Evolutionary conservation across 306 rosid genomes (phyloP).

Genomic region (Carpinus viminea): DNA sequence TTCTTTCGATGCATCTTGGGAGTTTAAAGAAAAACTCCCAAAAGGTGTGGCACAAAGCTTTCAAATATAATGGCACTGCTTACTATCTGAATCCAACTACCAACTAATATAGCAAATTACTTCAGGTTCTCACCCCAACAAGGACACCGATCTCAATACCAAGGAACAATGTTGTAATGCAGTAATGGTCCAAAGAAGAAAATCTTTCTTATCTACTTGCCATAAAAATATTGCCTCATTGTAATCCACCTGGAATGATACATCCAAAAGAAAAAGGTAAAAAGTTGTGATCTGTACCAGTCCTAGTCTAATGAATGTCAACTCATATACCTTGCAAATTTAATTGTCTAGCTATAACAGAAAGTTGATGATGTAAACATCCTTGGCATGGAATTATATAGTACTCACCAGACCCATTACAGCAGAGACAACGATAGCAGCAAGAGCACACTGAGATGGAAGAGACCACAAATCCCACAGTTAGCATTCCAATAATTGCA

Average conservation of each 20-base stretch:
- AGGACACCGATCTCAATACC: slow-evolving; percentile 98
- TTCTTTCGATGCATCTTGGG: background rate
- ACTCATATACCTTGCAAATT: slow-evolving; percentile 11
- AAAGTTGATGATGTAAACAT: slow-evolving; percentile 22
- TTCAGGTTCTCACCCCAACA: slow-evolving; percentile 74
- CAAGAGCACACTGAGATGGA: slow-evolving; percentile 74
- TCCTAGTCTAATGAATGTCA: background rate
- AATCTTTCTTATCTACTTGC: slow-evolving; percentile 91
- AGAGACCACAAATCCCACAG: slow-evolving; percentile 35
- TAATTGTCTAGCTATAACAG: slow-evolving; percentile 13
- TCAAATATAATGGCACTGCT: slow-evolving; percentile 1
- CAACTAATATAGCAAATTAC: slow-evolving; percentile 23
- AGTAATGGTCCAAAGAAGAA: slow-evolving; percentile 95
- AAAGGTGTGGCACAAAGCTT: background rate
- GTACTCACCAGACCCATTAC: slow-evolving; percentile 90
- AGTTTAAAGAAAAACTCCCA: background rate
- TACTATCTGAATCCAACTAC: slow-evolving; percentile 19
- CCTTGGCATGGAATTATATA: slow-evolving; percentile 18
- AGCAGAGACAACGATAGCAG: slow-evolving; percentile 97
- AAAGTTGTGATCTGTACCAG: slow-evolving; percentile 22
- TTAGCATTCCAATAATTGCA: slow-evolving; percentile 38
- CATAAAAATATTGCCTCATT: slow-evolving; percentile 87
- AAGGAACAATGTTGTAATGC: slow-evolving; percentile 74
- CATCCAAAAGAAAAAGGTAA: slow-evolving; percentile 23
- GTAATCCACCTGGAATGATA: slow-evolving; percentile 79